Base-by-base conservation (phyloP, 768 basidiomycete genomes). In the Collybia nuda region DNA sequence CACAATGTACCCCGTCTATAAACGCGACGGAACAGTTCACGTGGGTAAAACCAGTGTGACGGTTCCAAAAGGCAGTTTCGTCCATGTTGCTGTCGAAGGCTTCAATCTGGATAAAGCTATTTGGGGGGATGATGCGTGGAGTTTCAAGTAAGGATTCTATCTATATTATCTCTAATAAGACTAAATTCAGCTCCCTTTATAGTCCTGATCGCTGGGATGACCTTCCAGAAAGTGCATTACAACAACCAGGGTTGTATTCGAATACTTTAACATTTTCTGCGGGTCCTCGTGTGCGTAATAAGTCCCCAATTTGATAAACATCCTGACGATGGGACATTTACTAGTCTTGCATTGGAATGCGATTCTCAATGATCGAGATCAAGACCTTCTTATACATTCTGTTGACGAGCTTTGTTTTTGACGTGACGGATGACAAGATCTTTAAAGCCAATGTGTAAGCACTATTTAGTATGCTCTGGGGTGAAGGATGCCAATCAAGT, bases 141-240 rank as follows among this genome's bases (percentile, higher is more conserved):
- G 82, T 22, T 94, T 92, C 66, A 77, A 82, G 91, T 92, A 62
- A 56, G 82, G 37, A 44, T 26, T 21, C 26, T 8, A 47, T 37
- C 24, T 26, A 7, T 6, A 45, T 15, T 46, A 12, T 36, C 28
- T 36, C n/a, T 40, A 32, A 39, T 38, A 24, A 2, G 37, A 17
- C 48, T 40, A 29, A 26, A 21, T 26, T 29, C 18, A 37, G 48
- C 24, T 7, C 24, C 7, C 24, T 36, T 24, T 52, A 4, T 53
- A 92, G 91, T 35, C 90, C 90, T 2, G 88, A 93, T 53, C 76
- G 90, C 21, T 93, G 90, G 90, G 79, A 88, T 58, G 72, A 80
- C 53, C 77, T 92, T 0, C 86, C 91, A 0, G 85, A 90, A 52
- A 68, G 74, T n/a, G 90, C 78, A 2, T 57, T 67, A n/a, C 68